A percentile compares a stretch with the other conserved stretches of the same genome.
Conservation (phyloP, 257 asterid species). For the Pogostemon cablin region DNA sequence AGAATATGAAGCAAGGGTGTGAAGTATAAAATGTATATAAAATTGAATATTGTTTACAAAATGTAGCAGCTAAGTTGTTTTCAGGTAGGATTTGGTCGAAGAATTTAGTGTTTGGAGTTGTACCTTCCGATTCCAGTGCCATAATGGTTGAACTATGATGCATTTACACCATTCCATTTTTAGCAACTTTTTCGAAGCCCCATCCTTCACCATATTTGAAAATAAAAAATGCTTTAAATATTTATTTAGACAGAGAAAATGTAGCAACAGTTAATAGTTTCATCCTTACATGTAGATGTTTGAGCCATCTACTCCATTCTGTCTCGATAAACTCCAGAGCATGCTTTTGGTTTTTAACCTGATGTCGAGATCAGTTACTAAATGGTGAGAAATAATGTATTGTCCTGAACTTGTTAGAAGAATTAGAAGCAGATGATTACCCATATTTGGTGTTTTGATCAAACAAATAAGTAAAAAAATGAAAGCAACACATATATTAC, state of each 20-base stretch:
- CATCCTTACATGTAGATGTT: slow-evolving; percentile 68
- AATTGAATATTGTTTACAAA: too few species aligned
- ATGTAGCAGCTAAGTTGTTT: neutral
- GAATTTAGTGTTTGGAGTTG: slow-evolving; percentile 17
- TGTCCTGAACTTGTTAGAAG: neutral
- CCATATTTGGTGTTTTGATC: neutral
- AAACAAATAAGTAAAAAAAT: neutral
- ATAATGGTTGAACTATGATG: slow-evolving; percentile 74
- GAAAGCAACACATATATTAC: slow-evolving; percentile 36
- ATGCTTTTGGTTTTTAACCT: slow-evolving; percentile 80
- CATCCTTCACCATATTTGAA: slow-evolving; percentile 98
- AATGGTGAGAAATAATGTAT: slow-evolving; percentile 1
- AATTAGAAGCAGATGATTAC: neutral
- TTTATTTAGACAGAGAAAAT: neutral
- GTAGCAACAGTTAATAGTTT: slow-evolving; percentile 4
- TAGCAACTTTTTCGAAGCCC: slow-evolving; percentile 94
- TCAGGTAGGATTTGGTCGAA: neutral
- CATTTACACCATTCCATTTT: slow-evolving; percentile 85
- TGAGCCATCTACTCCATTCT: slow-evolving; percentile 83
- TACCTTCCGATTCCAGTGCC: slow-evolving; percentile 98
- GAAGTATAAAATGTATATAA: too few species aligned
- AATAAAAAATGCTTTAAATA: slow-evolving; percentile 26
- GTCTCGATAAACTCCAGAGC: slow-evolving; percentile 64
- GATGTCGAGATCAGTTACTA: slow-evolving; percentile 31
- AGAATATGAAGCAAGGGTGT: too few species aligned